Conservation (phyloP, 1,139 yeast species). For the Kurtzmaniella quercitrusa region DNA sequence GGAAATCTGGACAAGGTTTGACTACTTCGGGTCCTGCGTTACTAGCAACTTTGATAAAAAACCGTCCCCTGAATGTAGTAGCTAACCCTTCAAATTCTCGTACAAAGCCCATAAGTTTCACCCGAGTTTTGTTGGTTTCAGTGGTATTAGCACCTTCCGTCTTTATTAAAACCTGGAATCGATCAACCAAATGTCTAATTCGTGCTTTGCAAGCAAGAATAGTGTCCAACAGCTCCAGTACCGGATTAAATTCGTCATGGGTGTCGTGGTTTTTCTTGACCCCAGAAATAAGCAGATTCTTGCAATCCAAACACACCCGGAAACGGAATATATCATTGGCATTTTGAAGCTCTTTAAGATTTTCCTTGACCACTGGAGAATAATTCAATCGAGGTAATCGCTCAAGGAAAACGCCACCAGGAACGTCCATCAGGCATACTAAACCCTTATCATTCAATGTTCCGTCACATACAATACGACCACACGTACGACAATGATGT, state of each 20-base stretch:
- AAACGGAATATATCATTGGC: conserved; percentile 13
- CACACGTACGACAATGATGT: conserved; percentile 89
- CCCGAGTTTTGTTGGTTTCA: conserved; percentile 21
- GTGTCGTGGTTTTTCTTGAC: conserved; percentile 41
- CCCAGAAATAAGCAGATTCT: conserved; percentile 53
- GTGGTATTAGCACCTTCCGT: conserved; percentile 11
- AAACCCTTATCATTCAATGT: conserved; percentile 3
- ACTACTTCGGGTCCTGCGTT: neutral
- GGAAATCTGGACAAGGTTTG: conserved; percentile 1
- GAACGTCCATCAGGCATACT: conserved; percentile 69
- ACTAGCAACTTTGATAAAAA: conserved; percentile 11
- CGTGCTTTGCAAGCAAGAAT: conserved; percentile 31
- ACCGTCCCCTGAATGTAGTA: conserved; percentile 21
- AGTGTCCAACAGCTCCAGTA: conserved; percentile 19
- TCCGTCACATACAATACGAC: conserved; percentile 76
- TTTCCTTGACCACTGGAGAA: conserved; percentile 22
- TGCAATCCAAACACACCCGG: conserved; percentile 69
- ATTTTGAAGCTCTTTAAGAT: conserved; percentile 14
- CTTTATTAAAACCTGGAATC: conserved; percentile 18
- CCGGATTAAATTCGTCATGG: neutral
- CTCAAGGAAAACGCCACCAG: conserved; percentile 46
- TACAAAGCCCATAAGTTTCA: conserved; percentile 23
- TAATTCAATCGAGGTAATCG: conserved; percentile 36
- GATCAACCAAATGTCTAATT: conserved; percentile 27
- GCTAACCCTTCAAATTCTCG: conserved; percentile 33